Conservation (phyloP, 78 protist species). For the Chrysochromulina parva region DNA sequence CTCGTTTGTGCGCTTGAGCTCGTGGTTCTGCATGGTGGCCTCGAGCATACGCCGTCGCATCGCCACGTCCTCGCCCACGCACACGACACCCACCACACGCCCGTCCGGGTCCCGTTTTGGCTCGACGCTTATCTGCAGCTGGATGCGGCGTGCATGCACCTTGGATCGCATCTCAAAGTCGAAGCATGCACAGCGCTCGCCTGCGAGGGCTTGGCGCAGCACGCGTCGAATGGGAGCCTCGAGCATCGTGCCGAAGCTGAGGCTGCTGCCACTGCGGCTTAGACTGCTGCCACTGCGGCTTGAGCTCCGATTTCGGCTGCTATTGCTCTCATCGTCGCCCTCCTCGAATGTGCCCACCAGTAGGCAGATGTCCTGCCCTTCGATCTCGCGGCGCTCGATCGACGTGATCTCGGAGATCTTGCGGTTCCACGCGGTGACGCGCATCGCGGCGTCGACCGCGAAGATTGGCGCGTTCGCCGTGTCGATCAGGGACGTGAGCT, state of each 20-base stretch:
- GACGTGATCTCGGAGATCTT: background rate
- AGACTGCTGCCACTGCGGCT: no score
- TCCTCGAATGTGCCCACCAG: background rate
- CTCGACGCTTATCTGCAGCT: background rate
- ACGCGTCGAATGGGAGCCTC: no score
- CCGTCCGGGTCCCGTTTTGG: background rate
- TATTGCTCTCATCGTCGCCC: background rate
- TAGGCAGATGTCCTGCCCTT: background rate
- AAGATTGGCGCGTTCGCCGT: conserved; percentile 33
- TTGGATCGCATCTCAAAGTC: background rate
- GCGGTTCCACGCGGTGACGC: conserved; percentile 17
- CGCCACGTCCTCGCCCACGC: background rate
- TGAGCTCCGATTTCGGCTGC: no score
- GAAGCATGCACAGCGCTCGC: background rate
- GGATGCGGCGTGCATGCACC: background rate
- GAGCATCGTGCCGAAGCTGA: no score
- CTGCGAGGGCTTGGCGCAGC: background rate
- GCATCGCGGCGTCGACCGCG: background rate
- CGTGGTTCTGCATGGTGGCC: background rate
- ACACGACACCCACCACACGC: background rate
- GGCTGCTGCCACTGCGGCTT: no score
- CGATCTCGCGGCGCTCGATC: background rate
- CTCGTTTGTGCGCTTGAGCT: background rate
- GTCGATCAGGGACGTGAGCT: background rate
- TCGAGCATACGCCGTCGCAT: background rate